Evolutionary conservation across 495 filamentous ascomycete species (phyloP).

Genomic region (Aspergillus taichungensis): DNA sequence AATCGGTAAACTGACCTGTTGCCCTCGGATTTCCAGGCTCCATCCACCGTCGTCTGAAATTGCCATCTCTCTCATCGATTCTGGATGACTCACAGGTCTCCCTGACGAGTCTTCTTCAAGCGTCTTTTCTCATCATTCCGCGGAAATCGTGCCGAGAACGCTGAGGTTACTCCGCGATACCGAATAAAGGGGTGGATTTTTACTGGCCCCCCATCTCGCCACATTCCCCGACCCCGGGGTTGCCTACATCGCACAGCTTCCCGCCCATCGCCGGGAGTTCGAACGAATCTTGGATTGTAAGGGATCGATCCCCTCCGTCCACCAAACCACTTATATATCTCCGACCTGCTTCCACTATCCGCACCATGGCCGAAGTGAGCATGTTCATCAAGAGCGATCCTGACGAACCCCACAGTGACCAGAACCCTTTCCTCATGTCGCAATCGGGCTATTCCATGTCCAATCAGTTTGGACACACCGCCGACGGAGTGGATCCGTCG

Average conservation of each 20-base stretch:
- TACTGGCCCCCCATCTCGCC: background rate
- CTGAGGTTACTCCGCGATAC: too few relatives aligned
- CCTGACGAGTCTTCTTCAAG: too few relatives aligned
- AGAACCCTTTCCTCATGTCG: slow-evolving; percentile 41
- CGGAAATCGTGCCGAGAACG: too few relatives aligned
- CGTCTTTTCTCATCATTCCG: too few relatives aligned
- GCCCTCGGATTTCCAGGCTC: too few relatives aligned
- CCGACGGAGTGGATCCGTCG: slow-evolving; percentile 71
- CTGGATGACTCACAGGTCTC: too few relatives aligned
- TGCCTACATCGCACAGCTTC: too few relatives aligned
- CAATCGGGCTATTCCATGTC: slow-evolving; percentile 54
- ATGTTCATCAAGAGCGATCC: slow-evolving; percentile 75
- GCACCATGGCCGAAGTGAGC: slow-evolving; percentile 35
- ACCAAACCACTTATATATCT: slow-evolving; percentile 2
- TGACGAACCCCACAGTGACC: slow-evolving; percentile 52
- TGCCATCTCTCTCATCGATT: too few relatives aligned
- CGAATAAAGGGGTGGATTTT: background rate
- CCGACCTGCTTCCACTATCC: slow-evolving; percentile 9
- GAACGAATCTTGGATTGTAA: slow-evolving; percentile 11
- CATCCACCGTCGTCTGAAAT: too few relatives aligned
- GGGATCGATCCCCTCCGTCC: slow-evolving; percentile 9
- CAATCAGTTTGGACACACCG: slow-evolving; percentile 58
- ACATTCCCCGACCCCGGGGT: background rate
- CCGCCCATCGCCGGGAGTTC: background rate
- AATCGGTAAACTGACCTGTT: too few relatives aligned